Evolutionary conservation across 257 asterid species (phyloP).

Genomic region (Penstemon newberryi): DNA sequence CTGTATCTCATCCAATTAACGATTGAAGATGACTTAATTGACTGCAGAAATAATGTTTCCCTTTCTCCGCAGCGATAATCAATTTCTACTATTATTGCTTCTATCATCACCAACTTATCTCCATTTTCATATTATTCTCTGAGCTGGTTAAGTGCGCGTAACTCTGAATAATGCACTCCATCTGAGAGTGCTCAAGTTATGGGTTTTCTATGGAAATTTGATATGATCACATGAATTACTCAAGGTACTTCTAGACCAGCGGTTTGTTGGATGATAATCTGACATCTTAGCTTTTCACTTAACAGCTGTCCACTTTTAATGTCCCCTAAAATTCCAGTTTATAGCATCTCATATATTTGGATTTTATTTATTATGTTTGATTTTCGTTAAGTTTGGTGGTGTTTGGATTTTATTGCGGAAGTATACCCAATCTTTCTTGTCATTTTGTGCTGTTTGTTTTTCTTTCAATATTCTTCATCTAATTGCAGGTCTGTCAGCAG

Average conservation of each 20-base stretch:
- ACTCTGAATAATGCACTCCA: background rate
- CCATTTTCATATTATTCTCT: no score
- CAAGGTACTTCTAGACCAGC: conserved; percentile 8
- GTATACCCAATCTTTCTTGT: conserved; percentile 14
- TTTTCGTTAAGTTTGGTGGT: conserved; percentile 8
- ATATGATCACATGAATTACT: background rate
- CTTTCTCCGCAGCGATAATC: background rate
- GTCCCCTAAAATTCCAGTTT: background rate
- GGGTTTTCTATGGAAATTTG: conserved; percentile 6
- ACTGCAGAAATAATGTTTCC: background rate
- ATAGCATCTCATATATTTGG: background rate
- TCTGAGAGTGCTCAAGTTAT: background rate
- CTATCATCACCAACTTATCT: no score
- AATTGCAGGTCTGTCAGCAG: conserved; percentile 90
- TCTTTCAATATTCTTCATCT: conserved; percentile 13
- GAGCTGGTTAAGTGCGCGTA: background rate
- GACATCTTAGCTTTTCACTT: conserved; percentile 9
- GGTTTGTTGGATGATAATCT: background rate
- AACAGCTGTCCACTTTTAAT: background rate
- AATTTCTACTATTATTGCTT: background rate
- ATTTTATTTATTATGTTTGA: conserved; percentile 12
- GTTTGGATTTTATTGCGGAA: conserved; percentile 15
- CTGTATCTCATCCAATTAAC: background rate
- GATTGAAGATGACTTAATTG: background rate
- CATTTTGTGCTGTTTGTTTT: background rate